A percentile compares a stretch with the other conserved stretches of the same genome.
Evolutionary conservation across 768 basidiomycete genomes (phyloP).

Genomic region (Leucocoprinus sp.): DNA sequence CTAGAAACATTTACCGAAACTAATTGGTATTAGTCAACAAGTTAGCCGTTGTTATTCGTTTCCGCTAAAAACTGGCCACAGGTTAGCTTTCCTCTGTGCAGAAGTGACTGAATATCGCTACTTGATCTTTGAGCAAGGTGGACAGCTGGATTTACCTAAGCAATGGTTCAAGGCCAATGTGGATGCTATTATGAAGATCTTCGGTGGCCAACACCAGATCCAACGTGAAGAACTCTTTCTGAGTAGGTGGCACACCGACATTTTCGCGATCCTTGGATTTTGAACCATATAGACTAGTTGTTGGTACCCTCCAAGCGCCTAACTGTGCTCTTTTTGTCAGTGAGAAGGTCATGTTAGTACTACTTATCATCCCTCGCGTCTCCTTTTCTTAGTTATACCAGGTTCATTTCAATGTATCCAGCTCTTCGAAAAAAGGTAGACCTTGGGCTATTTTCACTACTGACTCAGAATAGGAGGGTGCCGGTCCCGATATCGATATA

Average conservation of each 20-base stretch:
- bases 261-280: neutral
- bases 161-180: constrained; percentile 20
- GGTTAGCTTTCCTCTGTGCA: constrained; percentile 17
- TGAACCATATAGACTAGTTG: constrained; percentile 5
- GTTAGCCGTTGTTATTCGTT: constrained; percentile 11
- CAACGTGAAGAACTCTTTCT: constrained; percentile 19
- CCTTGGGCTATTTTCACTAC: constrained; percentile 17
- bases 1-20: neutral
- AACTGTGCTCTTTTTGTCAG: constrained; percentile 19
- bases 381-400: neutral
- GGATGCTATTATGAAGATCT: constrained; percentile 16
- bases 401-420: constrained; percentile 17
- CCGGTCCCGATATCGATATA: constrained; percentile 7
- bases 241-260: constrained; percentile 9
- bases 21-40: neutral
- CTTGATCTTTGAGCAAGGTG: constrained; percentile 8
- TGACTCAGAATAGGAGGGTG: constrained; percentile 12
- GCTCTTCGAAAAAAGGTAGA: constrained; percentile 13
- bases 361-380: neutral
- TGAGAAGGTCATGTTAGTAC: constrained; percentile 16
- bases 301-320: constrained; percentile 16
- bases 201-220: constrained; percentile 16
- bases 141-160: constrained; percentile 17
- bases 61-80: constrained; percentile 15
- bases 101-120: constrained; percentile 21